Conservation (phyloP, 768 basidiomycete species). For the Russula compacta region DNA sequence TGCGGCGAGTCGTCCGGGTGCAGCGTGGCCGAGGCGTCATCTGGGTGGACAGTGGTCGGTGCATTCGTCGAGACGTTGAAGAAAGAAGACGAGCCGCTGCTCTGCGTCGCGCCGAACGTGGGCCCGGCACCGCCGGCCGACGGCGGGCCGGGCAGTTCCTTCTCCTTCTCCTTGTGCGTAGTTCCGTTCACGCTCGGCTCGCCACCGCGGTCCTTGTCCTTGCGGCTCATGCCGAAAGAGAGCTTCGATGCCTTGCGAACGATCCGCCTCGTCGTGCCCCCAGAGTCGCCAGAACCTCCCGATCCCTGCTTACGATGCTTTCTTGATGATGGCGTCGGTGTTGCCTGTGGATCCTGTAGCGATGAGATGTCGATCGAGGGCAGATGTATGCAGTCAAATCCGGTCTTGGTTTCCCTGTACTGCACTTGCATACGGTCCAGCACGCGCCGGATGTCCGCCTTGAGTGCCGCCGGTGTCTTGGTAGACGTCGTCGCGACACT, state of each 20-base stretch:
- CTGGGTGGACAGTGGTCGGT: constrained; percentile 28
- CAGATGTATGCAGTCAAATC: constrained; percentile 93
- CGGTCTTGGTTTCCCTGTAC: constrained; percentile 81
- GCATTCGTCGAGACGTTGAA: constrained; percentile 67
- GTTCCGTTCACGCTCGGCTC: constrained; percentile 20
- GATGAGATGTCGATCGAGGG: constrained; percentile 89
- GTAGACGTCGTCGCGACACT: constrained; percentile 95
- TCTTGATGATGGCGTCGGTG: constrained; percentile 26
- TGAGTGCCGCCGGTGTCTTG: constrained; percentile 71
- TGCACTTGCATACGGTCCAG: constrained; percentile 93
- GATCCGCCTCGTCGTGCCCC: constrained; percentile 43
- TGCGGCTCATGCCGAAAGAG: constrained; percentile 62
- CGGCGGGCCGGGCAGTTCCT: constrained; percentile 36
- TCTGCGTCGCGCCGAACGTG: constrained; percentile 50
- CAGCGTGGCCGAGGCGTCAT: constrained; percentile 28
- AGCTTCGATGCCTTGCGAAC: constrained; percentile 71
- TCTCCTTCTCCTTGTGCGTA: constrained; percentile 29
- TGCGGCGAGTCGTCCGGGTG: constrained; percentile 16
- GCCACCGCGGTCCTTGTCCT: constrained; percentile 31
- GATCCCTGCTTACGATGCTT: constrained; percentile 38
- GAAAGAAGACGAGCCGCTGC: constrained; percentile 75
- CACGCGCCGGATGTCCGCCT: constrained; percentile 76
- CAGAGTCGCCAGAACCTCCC: constrained; percentile 43
- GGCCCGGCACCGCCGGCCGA: constrained; percentile 33
- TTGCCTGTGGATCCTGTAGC: constrained; percentile 34